These are phyloP conservation scores for Colletotrichum karsti DNA, from an alignment of 2,329 filamentous ascomycete genomes.

Conservation along the genomic window DNA sequence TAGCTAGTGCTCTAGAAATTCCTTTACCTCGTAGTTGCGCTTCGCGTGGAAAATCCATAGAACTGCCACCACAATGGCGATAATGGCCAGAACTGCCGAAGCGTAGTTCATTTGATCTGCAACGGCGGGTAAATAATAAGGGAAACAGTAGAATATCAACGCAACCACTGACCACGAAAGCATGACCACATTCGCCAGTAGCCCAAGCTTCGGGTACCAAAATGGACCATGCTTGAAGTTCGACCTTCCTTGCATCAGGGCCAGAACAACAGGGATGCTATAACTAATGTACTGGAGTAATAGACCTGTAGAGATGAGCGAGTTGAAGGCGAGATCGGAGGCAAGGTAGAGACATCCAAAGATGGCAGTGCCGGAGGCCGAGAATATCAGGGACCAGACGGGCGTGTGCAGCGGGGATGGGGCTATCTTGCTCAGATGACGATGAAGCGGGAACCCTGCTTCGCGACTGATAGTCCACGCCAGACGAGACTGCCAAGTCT, in stretches of 20 bases:
- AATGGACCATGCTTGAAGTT: constrained; percentile 37
- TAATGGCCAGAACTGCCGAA: constrained; percentile 32
- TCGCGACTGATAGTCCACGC: constrained; percentile 39
- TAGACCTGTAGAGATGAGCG: constrained; percentile 35
- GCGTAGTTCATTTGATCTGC: constrained; percentile 36
- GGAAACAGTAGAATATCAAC: constrained; percentile 38
- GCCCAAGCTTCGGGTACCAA: constrained; percentile 35
- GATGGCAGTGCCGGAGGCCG: constrained; percentile 33
- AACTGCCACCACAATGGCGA: constrained; percentile 21
- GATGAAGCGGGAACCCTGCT: constrained; percentile 34
- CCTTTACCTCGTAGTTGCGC: constrained; percentile 34
- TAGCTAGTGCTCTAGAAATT: constrained; percentile 22
- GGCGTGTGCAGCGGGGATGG: constrained; percentile 35
- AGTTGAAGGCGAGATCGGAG: constrained; percentile 37
- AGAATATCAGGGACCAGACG: constrained; percentile 34
- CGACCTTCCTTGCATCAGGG: constrained; percentile 33
- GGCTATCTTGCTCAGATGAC: constrained; percentile 33
- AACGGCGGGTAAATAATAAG: constrained; percentile 32
- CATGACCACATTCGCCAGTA: constrained; percentile 35
- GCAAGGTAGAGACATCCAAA: constrained; percentile 38
- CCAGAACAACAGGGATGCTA: constrained; percentile 35
- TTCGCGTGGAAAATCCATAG: constrained; percentile 35
- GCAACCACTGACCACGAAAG: constrained; percentile 34
- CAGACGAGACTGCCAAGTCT: constrained; percentile 39
- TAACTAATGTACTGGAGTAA: constrained; percentile 38